Percentiles rank a stretch among this genome's conserved stretches.
Conservation (phyloP, 202 grass and related monocot species). For the Setaria italica region DNA sequence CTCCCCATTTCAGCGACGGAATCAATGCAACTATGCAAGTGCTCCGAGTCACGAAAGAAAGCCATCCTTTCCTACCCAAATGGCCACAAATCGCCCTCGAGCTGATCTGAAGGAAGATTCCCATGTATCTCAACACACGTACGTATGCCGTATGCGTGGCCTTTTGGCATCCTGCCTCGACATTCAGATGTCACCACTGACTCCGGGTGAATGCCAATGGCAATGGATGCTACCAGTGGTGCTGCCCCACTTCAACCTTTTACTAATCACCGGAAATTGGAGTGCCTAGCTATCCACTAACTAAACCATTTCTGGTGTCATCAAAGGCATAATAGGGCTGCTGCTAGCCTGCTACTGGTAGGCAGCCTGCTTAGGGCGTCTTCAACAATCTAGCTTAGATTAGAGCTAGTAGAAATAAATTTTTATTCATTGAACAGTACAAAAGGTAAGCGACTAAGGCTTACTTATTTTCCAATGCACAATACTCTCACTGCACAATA, state of each 20-base stretch:
- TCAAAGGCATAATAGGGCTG: not conserved
- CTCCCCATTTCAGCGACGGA: not conserved
- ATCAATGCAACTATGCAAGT: not conserved
- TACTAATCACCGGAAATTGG: not conserved
- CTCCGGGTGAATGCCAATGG: not conserved
- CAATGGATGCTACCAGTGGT: not conserved
- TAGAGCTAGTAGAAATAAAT: too few relatives aligned
- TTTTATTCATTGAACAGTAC: too few relatives aligned
- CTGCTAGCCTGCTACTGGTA: not conserved
- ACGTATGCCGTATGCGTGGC: not conserved
- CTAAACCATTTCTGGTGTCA: not conserved
- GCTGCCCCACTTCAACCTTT: too few relatives aligned
- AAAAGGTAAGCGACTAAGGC: too few relatives aligned
- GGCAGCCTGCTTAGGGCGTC: not conserved
- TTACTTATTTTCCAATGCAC: too few relatives aligned
- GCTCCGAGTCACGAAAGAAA: not conserved
- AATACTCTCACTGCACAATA: too few relatives aligned
- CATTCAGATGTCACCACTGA: not conserved
- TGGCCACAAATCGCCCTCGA: not conserved
- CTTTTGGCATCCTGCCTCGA: not conserved
- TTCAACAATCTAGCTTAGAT: too few relatives aligned
- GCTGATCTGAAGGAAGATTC: not conserved
- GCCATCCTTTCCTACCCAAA: not conserved
- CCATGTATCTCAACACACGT: not conserved
- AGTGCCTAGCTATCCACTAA: constrained; percentile 9